Evolutionary conservation across 352 stramenopile species (phyloP).

Genomic region (Phytophthora hybrid): DNA sequence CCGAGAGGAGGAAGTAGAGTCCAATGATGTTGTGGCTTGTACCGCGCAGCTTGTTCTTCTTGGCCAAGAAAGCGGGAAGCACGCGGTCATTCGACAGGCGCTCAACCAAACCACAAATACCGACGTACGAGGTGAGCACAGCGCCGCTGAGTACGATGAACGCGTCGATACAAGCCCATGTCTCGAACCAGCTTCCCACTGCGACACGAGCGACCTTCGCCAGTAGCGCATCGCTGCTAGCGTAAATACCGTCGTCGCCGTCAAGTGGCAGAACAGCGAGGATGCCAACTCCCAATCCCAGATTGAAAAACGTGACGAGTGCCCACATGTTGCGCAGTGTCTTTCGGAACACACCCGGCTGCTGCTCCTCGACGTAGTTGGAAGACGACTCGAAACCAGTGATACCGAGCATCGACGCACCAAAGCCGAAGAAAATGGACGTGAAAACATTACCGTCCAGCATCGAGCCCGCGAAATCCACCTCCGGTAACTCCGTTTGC

Average conservation of each 20-base stretch:
- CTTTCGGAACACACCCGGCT: conserved; percentile 78
- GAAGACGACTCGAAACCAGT: conserved; percentile 89
- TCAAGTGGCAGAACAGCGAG: conserved; percentile 76
- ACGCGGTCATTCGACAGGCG: conserved; percentile 78
- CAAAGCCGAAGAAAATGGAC: conserved; percentile 78
- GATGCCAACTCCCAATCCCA: conserved; percentile 64
- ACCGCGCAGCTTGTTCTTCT: conserved; percentile 57
- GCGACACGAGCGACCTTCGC: conserved; percentile 55
- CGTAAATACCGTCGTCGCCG: conserved; percentile 49
- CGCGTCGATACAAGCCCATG: conserved; percentile 73
- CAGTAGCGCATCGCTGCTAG: conserved; percentile 57
- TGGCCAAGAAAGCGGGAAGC: conserved; percentile 56
- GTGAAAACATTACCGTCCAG: conserved; percentile 51
- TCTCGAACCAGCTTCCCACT: conserved; percentile 47
- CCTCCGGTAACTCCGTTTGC: conserved; percentile 52
- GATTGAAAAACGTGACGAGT: conserved; percentile 84
- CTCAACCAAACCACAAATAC: conserved; percentile 75
- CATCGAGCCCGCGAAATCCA: conserved; percentile 61
- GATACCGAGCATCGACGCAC: conserved; percentile 86
- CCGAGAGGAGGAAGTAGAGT: conserved; percentile 62
- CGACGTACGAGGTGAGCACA: conserved; percentile 85
- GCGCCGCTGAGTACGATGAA: conserved; percentile 88
- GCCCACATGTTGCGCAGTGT: conserved; percentile 83
- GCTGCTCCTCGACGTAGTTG: conserved; percentile 90
- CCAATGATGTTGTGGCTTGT: conserved; percentile 83